These are phyloP conservation scores for Cyberlindnera saturnus DNA, from an alignment of 805 yeast genomes.

Conservation along the genomic window DNA sequence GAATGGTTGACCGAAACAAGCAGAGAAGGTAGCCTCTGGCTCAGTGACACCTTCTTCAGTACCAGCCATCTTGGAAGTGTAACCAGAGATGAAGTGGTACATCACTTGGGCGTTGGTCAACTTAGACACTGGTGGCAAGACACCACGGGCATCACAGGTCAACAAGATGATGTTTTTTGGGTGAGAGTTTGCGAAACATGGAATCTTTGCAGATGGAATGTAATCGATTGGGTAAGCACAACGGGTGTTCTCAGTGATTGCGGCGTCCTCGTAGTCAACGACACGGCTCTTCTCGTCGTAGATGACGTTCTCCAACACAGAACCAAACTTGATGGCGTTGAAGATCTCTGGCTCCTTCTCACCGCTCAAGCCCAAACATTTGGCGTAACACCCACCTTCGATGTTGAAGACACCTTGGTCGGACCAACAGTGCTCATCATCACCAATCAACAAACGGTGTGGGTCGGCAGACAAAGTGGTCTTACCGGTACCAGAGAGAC, in stretches of 20 bases:
- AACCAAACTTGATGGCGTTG: slow-evolving; percentile 90
- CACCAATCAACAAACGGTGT: slow-evolving; percentile 89
- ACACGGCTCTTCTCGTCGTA: slow-evolving; percentile 73
- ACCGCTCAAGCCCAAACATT: slow-evolving; percentile 80
- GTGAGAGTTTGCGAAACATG: slow-evolving; percentile 84
- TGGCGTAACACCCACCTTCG: slow-evolving; percentile 99
- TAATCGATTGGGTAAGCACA: slow-evolving; percentile 97
- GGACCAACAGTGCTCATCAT: slow-evolving; percentile 99
- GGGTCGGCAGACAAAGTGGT: slow-evolving; percentile 97
- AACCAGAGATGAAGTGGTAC: slow-evolving; percentile 98
- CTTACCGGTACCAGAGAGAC: slow-evolving; percentile 97
- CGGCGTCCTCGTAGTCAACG: slow-evolving; percentile 78
- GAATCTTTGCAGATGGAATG: slow-evolving; percentile 94
- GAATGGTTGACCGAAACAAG: slow-evolving; percentile 99
- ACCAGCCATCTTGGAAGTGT: slow-evolving; percentile 99
- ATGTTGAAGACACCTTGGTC: slow-evolving; percentile 97
- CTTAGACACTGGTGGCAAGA: slow-evolving; percentile 93
- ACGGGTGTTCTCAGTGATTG: slow-evolving; percentile 95
- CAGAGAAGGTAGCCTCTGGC: slow-evolving; percentile 96
- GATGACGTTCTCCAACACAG: slow-evolving; percentile 89
- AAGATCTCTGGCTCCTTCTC: slow-evolving; percentile 98
- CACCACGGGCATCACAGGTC: slow-evolving; percentile 98
- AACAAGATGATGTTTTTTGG: slow-evolving; percentile 88
- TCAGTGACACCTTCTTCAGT: slow-evolving; percentile 98
- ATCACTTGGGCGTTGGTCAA: slow-evolving; percentile 92